A percentile compares a stretch with the other conserved stretches of the same genome.
Conservation (phyloP, 1,284 basidiomycete genomes). For the Thelephora terrestris region DNA sequence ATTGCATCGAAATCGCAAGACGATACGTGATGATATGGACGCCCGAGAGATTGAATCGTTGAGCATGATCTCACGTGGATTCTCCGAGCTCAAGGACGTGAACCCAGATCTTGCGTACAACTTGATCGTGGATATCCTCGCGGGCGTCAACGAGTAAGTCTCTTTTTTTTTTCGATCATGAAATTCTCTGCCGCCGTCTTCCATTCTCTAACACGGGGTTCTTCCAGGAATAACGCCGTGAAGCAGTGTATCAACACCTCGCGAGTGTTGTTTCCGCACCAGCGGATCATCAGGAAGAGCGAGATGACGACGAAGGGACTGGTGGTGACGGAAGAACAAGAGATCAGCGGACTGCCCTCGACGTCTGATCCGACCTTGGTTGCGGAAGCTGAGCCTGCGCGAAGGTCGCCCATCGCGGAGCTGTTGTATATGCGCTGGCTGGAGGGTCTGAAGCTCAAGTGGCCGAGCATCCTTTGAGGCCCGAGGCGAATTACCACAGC, state of each 20-base stretch:
- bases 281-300: constrained; percentile 66
- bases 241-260: constrained; percentile 72
- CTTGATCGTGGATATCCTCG: constrained; percentile 80
- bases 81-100: constrained; percentile 70
- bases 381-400: constrained; percentile 23
- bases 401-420: constrained; percentile 83
- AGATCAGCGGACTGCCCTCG: constrained; percentile 40
- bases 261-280: constrained; percentile 64
- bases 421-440: constrained; percentile 94
- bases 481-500: not conserved
- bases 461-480: constrained; percentile 61
- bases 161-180: not conserved
- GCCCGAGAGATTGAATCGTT: constrained; percentile 83
- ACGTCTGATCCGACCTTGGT: constrained; percentile 22
- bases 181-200: not conserved
- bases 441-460: constrained; percentile 81
- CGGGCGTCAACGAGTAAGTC: constrained; percentile 82
- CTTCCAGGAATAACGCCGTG: constrained; percentile 54
- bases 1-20: constrained; percentile 31
- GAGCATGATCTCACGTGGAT: constrained; percentile 84
- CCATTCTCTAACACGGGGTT: constrained; percentile 8
- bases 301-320: constrained; percentile 75
- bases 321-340: constrained; percentile 71
- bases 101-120: constrained; percentile 82
- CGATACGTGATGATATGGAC: constrained; percentile 75